These are phyloP conservation scores for Blastobotrys petasosporus DNA, from an alignment of 1,139 yeast genomes.

Conservation along the genomic window DNA sequence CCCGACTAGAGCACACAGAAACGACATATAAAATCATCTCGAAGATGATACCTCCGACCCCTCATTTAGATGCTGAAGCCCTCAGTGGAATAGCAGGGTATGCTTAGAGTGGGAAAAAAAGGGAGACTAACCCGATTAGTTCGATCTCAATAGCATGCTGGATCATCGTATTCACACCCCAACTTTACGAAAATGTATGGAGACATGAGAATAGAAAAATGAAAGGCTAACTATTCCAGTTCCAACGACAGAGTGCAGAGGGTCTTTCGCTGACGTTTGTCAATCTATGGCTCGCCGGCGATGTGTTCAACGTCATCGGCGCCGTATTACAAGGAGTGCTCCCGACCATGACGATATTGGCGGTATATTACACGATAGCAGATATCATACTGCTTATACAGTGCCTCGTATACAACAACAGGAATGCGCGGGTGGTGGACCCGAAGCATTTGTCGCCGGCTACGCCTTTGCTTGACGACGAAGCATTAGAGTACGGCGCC, in stretches of 20 bases:
- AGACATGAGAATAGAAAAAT: background rate
- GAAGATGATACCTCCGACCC: conserved; percentile 17
- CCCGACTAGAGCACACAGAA: background rate
- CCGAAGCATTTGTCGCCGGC: conserved; percentile 84
- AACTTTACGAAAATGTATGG: conserved; percentile 72
- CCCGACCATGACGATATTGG: conserved; percentile 88
- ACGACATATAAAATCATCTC: background rate
- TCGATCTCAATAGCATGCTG: conserved; percentile 94
- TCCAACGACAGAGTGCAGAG: conserved; percentile 73
- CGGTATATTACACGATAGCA: conserved; percentile 86
- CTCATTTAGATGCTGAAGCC: conserved; percentile 57
- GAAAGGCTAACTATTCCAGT: conserved; percentile 28
- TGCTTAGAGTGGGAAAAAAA: conserved; percentile 12
- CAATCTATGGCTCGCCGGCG: conserved; percentile 84
- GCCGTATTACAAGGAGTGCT: conserved; percentile 81
- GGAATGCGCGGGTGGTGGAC: conserved; percentile 55
- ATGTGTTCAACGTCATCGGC: conserved; percentile 84
- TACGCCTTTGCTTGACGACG: conserved; percentile 64
- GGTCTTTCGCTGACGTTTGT: conserved; percentile 81
- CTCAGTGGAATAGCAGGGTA: conserved; percentile 80
- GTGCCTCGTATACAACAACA: conserved; percentile 60
- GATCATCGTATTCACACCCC: conserved; percentile 97
- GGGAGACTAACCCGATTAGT: conserved; percentile 19
- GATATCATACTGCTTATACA: conserved; percentile 79
- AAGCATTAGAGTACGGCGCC: conserved; percentile 33